Conservation (phyloP, 495 filamentous ascomycete species). For the Lasiosphaeria miniovina region DNA sequence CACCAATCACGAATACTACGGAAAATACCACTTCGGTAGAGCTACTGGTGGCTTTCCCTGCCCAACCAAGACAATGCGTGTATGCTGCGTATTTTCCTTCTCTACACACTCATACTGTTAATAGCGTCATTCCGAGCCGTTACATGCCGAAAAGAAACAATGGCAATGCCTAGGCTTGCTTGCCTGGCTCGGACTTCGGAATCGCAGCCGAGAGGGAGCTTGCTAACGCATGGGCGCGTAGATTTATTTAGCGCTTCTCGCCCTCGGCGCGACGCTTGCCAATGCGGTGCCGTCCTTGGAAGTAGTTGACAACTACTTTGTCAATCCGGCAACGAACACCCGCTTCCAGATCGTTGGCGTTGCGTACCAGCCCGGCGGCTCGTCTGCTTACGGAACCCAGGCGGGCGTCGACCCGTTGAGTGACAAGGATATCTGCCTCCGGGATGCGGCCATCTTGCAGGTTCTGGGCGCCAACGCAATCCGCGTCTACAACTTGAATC, state of each 20-base stretch:
- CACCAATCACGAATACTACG: too few species aligned
- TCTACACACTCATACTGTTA: background rate
- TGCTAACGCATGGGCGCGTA: conserved; percentile 9
- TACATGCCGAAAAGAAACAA: background rate
- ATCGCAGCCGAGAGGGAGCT: background rate
- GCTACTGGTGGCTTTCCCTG: background rate
- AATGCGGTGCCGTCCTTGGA: conserved; percentile 69
- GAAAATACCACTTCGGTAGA: background rate
- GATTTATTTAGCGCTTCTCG: conserved; percentile 40
- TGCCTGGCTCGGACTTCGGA: too few species aligned
- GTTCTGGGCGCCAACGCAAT: conserved; percentile 80
- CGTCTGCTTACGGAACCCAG: conserved; percentile 67
- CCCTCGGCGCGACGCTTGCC: conserved; percentile 51
- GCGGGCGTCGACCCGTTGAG: conserved; percentile 68
- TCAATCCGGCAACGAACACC: conserved; percentile 73
- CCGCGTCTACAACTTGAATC: conserved; percentile 89
- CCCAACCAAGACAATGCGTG: conserved; percentile 11
- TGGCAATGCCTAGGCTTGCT: background rate
- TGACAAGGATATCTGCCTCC: conserved; percentile 69
- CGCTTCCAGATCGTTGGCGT: conserved; percentile 88
- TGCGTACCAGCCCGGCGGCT: conserved; percentile 92
- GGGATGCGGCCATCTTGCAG: conserved; percentile 93
- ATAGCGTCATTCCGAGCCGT: background rate
- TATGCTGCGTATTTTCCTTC: background rate
- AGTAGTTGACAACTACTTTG: conserved; percentile 75